Evolutionary conservation across 1,139 yeast species (phyloP).

Genomic region (Suhomyces bokatorum): DNA sequence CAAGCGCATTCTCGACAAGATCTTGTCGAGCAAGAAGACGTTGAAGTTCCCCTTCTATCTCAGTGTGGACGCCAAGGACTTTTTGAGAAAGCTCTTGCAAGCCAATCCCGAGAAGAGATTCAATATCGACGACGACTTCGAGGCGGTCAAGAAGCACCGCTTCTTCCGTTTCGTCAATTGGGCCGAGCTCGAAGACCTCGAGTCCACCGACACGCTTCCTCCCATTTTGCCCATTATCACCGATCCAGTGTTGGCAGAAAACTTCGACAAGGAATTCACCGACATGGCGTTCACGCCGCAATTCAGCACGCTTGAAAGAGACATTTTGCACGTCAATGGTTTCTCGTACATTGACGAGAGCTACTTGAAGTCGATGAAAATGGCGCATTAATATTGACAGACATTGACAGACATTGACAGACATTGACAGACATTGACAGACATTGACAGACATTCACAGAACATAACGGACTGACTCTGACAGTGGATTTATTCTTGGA

Average conservation of each 20-base stretch:
- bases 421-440: no score
- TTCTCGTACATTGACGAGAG: conserved; percentile 47
- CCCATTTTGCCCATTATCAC: conserved; percentile 88
- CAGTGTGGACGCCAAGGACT: conserved; percentile 81
- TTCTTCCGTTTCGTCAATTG: conserved; percentile 82
- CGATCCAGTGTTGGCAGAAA: conserved; percentile 85
- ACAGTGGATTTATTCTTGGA: no score
- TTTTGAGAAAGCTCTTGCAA: conserved; percentile 68
- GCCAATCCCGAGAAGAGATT: conserved; percentile 76
- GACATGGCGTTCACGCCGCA: conserved; percentile 60
- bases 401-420: no score
- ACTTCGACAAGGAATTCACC: conserved; percentile 86
- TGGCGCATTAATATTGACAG: neutral
- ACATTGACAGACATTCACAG: no score
- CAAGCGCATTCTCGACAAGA: conserved; percentile 78
- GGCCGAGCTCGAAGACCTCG: conserved; percentile 56
- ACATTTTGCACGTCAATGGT: conserved; percentile 44
- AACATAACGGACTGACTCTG: no score
- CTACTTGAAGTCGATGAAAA: conserved; percentile 22
- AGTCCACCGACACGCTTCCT: conserved; percentile 43
- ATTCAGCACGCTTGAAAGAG: conserved; percentile 18
- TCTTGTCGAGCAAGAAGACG: conserved; percentile 61
- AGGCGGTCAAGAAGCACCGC: conserved; percentile 61
- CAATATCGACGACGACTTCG: conserved; percentile 60
- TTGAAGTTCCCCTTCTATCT: conserved; percentile 80